These are phyloP conservation scores for Verticillium dahliae DNA, from an alignment of 2,329 filamentous ascomycete species.

Conservation along the genomic window DNA sequence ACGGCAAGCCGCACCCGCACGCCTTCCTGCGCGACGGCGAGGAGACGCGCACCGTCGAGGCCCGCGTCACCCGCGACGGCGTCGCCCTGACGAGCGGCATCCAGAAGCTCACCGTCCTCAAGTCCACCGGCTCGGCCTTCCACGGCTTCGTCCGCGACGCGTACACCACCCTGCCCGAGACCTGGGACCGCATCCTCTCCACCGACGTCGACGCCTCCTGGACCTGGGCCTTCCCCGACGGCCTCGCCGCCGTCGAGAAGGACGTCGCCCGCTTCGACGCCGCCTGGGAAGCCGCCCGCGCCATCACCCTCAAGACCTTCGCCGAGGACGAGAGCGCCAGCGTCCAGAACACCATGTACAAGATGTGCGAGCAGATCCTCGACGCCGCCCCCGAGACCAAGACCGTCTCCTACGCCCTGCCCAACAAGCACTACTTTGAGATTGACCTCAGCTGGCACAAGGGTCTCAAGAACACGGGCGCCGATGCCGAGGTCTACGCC, in stretches of 20 bases:
- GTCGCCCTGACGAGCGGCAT: constrained; percentile 75
- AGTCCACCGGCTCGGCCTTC: constrained; percentile 95
- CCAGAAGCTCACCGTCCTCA: constrained; percentile 78
- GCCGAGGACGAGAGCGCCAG: constrained; percentile 86
- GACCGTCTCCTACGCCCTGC: constrained; percentile 73
- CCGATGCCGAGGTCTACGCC: constrained; percentile 90
- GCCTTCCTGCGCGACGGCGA: constrained; percentile 86
- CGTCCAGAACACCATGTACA: constrained; percentile 98
- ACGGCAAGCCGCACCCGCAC: constrained; percentile 88
- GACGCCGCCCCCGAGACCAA: constrained; percentile 65
- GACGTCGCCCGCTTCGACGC: constrained; percentile 64
- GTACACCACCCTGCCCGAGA: constrained; percentile 84
- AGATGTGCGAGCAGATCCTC: constrained; percentile 89
- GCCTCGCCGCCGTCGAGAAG: constrained; percentile 59
- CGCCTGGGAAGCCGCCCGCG: constrained; percentile 70
- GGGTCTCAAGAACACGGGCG: constrained; percentile 87
- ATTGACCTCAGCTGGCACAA: constrained; percentile 97
- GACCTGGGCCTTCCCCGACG: constrained; percentile 71
- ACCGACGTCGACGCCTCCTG: constrained; percentile 86
- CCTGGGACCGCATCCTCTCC: constrained; percentile 90
- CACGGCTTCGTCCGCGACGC: constrained; percentile 90
- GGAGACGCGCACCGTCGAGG: constrained; percentile 81
- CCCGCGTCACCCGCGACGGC: constrained; percentile 59
- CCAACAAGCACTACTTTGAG: constrained; percentile 99
- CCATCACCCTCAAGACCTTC: constrained; percentile 86